Evolutionary conservation across 140 eudicot species (phyloP), one percentile per base, ranked within the genome.

Genomic region (Artemisia princeps): DNA sequence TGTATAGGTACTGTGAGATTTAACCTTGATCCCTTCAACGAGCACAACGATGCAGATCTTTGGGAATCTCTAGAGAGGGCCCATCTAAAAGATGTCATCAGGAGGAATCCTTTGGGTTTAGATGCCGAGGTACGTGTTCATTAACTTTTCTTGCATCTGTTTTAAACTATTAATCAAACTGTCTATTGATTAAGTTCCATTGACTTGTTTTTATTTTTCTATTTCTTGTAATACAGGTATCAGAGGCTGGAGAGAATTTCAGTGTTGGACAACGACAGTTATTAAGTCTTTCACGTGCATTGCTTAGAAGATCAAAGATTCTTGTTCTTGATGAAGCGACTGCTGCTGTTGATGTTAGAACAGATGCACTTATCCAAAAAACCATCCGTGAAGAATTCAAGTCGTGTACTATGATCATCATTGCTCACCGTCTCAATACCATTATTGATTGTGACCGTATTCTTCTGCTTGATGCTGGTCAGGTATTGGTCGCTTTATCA

Each of bases 251-350:
- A 30, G 96, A 94, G 73, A 94, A 94, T 71, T 88, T 94, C 58
- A 94, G 99, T 55, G 96, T 94, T 55, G 99, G 99, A 64, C 99
- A 94, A 83, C 77, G 96, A 61, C 99, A 94, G 50, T 74, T 94
- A 14, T 70, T 94, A 22, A 88, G 99, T 84, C 95, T 94, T 74
- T 80, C 99, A 17, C 90, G 96, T 61, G 96, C 99, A 30, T 74
- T 86, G 65, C 95, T 94, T 45, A 74, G 96, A 17, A 82, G 99
- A 73, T 88, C 99, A 62, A 94, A 94, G 77, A 88, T 94, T 68
- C 90, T 94, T 50, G 99, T 94, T 68, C 96, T 94, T 44, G 99
- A 94, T 81, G 99, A 94, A 94, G 99, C 99, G 55, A 94, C 99
- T 20, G 99, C 99, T 20, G 96, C 99, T 16, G 96, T 94, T 75